Evolutionary conservation across 192 early-diverging fungal species (phyloP), one percentile per base, ranked within the genome.

Genomic region (Coemansia javaensis): DNA sequence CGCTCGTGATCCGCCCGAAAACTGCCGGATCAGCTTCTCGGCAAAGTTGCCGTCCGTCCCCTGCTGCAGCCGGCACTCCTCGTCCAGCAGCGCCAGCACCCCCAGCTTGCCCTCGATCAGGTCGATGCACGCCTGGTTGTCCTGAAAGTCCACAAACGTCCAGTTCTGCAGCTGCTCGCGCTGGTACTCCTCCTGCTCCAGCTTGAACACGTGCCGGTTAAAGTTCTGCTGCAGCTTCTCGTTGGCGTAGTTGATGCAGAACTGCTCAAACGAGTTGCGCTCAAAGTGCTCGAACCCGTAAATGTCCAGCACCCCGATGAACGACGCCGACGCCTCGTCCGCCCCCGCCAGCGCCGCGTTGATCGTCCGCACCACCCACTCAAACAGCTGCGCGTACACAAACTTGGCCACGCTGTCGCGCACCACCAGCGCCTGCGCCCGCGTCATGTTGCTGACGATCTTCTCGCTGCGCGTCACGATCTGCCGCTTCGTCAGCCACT

Each of bases 181-280:
- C 44, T 93, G 80, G 56, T 99, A 99, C 73, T 97, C 94, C 62
- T 99, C 93, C 73, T 99, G 97, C 63, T 97, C 93, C 25, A 97
- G 81, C 79, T 97, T 94, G 80, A 99, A 99, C 9, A 97, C 93
- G 64, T 97, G 97, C 44, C 86, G 86, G 75, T 94, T 99, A 68
- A 99, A 99, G 70, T 97, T 88, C 75, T 97, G 94, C 71, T 99
- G 97, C 45, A 99, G 77, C 72, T 99, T 99, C 69, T 99, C 97
- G 71, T 95, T 95, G 53, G 93, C 87, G 57, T 89, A 90, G 60
- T 91, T 89, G 54, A 99, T 96, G 81, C 96, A 99, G 70, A 97
- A 97, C 79, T 99, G 96, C 77, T 99, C 96, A 53, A 99, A 99
- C 17, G 93, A 97, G 78, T 99, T 99, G 77, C 93, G 96, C 75